Base-by-base conservation (phyloP, 257 asterid species). In the Solanum infundibuliforme region DNA sequence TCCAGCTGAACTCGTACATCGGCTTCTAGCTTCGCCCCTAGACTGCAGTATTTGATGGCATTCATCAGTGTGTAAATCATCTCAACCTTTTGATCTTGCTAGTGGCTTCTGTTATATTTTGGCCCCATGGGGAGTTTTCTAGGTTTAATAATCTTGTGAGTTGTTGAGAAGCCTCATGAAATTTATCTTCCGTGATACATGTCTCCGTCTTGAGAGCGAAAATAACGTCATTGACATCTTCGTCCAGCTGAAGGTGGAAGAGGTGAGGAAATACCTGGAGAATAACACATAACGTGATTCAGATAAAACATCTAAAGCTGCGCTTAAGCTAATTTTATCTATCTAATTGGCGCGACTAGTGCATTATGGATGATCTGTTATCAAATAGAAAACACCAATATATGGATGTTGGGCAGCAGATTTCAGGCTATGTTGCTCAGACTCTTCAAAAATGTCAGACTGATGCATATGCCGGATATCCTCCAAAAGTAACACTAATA, bases 171-270 rank as follows among this genome's bases (percentile, higher is more conserved):
- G 94, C 96, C 86, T 92, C 92, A 2, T 91, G 87, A 86, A 95
- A 88, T 32, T 87, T 88, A 81, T 93, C 93, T 82, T 93, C 95
- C 12, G 20, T 48, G 16, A 91, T 65, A 65, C 90, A 72, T 31
- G 89, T 66, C n/a, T 92, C 96, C 0, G 87, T 23, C 43, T 94
- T 97, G 34, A 94, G 93, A 55, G 97, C 99, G 83, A 97, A 96
- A 34, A 97, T 83, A 86, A 97, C 94, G 88, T 95, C 96, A 34
- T 96, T 96, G 46, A 97, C 93, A 85, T 97, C 99, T 93, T 96
- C 96, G 87, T 94, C 96, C 1, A 94, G 94, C 90, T 94, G 93
- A 85, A 97, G 98, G 88, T 77, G 88, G 84, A 93, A 94, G 60
- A 97, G 84, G 89, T 91, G 91, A 86, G 91, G 88, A 88, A 97